Conservation (phyloP, 2,329 filamentous ascomycete species). For the Aspergillus spinulosporus region DNA sequence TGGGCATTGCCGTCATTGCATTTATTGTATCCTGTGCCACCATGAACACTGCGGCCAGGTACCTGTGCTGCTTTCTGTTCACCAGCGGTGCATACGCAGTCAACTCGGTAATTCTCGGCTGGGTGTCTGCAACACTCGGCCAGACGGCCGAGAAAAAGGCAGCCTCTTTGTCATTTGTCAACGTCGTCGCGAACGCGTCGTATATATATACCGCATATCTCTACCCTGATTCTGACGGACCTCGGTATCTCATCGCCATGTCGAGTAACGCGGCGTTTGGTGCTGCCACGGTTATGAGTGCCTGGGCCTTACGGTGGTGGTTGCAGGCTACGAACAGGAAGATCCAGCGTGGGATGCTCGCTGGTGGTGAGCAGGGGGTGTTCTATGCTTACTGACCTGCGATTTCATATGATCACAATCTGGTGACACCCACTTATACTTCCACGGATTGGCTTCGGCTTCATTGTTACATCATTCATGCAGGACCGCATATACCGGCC, state of each 20-base stretch:
- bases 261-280: slow-evolving; percentile 1
- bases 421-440: too few relatives aligned
- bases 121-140: slow-evolving; percentile 40
- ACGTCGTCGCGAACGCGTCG: slow-evolving; percentile 36
- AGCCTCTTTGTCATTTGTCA: slow-evolving; percentile 40
- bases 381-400: slow-evolving; percentile 1
- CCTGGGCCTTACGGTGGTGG: slow-evolving; percentile 2
- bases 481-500: too few relatives aligned
- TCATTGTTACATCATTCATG: too few relatives aligned
- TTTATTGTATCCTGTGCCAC: slow-evolving; percentile 23
- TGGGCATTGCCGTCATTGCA: slow-evolving; percentile 22
- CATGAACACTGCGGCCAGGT: slow-evolving; percentile 23
- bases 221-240: slow-evolving; percentile 18
- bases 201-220: slow-evolving; percentile 39
- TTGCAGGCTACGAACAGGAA: slow-evolving; percentile 4
- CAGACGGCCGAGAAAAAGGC: slow-evolving; percentile 45
- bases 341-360: neutral
- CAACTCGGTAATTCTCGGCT: slow-evolving; percentile 42
- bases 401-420: too few relatives aligned
- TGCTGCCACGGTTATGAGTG: neutral
- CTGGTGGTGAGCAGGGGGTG: neutral
- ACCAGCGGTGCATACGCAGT: slow-evolving; percentile 26
- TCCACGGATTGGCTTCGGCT: too few relatives aligned
- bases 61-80: slow-evolving; percentile 27
- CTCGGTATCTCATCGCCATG: slow-evolving; percentile 4